Percentiles rank a stretch among this genome's conserved stretches.
Conservation (phyloP, 1,139 yeast species). For the Lodderomyces pseudojiufengensis region DNA sequence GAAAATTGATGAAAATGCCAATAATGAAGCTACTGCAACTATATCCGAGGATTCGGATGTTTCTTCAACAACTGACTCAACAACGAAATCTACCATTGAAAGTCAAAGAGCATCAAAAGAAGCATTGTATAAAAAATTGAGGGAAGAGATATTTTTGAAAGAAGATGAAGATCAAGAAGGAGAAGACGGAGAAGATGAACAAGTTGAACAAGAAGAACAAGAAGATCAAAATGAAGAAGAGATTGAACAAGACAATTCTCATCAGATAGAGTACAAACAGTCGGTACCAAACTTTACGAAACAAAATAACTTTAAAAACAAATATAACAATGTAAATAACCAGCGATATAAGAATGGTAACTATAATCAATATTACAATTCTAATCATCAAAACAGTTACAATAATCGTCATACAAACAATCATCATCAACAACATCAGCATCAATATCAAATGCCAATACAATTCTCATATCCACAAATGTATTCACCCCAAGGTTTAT, state of each 20-base stretch:
- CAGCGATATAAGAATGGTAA: background rate
- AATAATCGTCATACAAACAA: slow-evolving; percentile 1
- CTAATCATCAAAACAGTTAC: slow-evolving; percentile 1
- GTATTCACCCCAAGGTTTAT: slow-evolving; percentile 9
- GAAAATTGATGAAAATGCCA: slow-evolving; percentile 8
- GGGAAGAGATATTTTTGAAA: slow-evolving; percentile 42
- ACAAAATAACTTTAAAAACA: background rate
- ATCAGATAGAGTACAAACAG: slow-evolving; percentile 4
- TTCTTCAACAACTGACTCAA: slow-evolving; percentile 1
- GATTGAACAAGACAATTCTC: background rate
- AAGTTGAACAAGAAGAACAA: slow-evolving; percentile 17
- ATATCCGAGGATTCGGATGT: slow-evolving; percentile 7
- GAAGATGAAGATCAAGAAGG: slow-evolving; percentile 26
- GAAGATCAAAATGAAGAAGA: slow-evolving; percentile 8
- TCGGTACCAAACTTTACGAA: background rate
- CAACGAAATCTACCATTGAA: slow-evolving; percentile 16
- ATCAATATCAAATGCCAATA: slow-evolving; percentile 7
- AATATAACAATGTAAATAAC: background rate
- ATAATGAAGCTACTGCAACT: slow-evolving; percentile 7
- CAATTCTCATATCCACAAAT: slow-evolving; percentile 9
- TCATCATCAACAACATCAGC: slow-evolving; percentile 7
- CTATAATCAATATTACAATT: slow-evolving; percentile 5
- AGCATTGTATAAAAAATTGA: slow-evolving; percentile 39
- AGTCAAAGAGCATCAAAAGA: slow-evolving; percentile 30
- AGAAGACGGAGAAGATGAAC: slow-evolving; percentile 25